These are phyloP conservation scores for maize (Zea mays) DNA, from an alignment of 176 grass and related monocot genomes.

Conservation along the genomic window DNA sequence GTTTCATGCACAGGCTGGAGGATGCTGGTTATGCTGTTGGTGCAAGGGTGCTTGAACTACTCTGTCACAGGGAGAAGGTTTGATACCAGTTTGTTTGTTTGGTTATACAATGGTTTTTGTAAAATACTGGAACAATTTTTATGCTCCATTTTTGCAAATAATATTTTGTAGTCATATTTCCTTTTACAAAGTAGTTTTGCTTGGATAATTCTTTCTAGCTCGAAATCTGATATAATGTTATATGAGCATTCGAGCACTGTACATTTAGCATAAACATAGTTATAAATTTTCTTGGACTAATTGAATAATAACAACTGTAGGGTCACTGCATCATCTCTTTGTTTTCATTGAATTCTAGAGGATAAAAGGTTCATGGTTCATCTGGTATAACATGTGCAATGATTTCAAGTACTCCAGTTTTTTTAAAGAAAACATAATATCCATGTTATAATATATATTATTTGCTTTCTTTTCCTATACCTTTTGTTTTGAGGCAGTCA, in stretches of 20 bases:
- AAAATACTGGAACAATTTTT: not conserved
- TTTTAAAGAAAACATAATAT: not conserved
- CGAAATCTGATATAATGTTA: not conserved
- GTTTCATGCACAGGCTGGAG: conserved; percentile 61
- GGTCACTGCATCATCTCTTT: not conserved
- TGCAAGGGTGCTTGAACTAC: conserved; percentile 92
- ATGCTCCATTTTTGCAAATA: conserved; percentile 13
- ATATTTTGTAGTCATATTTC: not conserved
- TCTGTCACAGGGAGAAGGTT: conserved; percentile 95
- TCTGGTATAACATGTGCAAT: not conserved
- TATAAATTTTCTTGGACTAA: conserved; percentile 13
- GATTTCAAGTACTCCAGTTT: not conserved
- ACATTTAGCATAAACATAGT: not conserved
- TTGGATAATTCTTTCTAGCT: conserved; percentile 2
- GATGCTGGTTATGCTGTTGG: conserved; percentile 97
- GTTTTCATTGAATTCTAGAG: not conserved
- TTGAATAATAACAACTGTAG: conserved; percentile 5
- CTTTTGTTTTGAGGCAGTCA: not conserved
- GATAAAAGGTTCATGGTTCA: not conserved
- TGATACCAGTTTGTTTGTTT: not conserved
- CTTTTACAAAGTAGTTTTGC: not conserved
- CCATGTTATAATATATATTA: not conserved
- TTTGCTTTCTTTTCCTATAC: not conserved
- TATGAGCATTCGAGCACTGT: not conserved
- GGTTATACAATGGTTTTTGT: not conserved